Evolutionary conservation across 345 rosid genomes (phyloP).

Genomic region (Populus davidiana): DNA sequence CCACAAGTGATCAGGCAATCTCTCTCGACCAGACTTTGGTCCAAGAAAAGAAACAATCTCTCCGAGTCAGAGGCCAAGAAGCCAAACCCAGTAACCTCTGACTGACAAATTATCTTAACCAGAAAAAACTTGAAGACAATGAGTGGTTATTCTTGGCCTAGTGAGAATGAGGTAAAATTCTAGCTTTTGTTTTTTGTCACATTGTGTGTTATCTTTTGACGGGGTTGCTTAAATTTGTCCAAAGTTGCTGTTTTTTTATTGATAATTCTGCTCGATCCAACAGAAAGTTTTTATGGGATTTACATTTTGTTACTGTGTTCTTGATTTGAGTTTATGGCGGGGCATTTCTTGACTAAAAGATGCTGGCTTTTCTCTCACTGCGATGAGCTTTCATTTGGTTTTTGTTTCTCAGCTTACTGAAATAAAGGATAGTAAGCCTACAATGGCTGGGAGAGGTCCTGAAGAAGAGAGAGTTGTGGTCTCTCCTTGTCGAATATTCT

Average conservation of each 20-base stretch:
- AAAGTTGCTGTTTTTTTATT: background rate
- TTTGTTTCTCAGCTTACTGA: constrained; percentile 40
- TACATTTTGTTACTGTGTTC: background rate
- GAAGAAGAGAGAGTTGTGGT: constrained; percentile 67
- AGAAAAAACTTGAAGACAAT: background rate
- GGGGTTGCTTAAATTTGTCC: background rate
- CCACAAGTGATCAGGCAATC: background rate
- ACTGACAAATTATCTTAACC: background rate
- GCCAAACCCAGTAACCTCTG: background rate
- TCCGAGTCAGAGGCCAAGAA: background rate
- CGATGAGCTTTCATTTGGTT: background rate
- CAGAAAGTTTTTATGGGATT: background rate
- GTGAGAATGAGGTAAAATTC: constrained; percentile 9
- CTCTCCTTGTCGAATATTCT: constrained; percentile 83
- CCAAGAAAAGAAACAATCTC: background rate
- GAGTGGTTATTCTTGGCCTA: constrained; percentile 10
- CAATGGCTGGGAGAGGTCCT: constrained; percentile 52
- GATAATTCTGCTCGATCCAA: background rate
- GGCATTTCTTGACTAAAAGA: background rate
- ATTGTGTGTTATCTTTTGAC: background rate
- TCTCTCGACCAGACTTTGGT: background rate
- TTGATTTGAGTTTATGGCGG: background rate
- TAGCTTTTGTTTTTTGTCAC: background rate
- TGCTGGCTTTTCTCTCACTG: background rate
- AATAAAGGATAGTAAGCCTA: constrained; percentile 43